Percentiles rank a stretch among this genome's conserved stretches.
phyloP scores from a whole-genome alignment of 768 basidiomycete genomes.

The Phallus indusiatus region DNA sequence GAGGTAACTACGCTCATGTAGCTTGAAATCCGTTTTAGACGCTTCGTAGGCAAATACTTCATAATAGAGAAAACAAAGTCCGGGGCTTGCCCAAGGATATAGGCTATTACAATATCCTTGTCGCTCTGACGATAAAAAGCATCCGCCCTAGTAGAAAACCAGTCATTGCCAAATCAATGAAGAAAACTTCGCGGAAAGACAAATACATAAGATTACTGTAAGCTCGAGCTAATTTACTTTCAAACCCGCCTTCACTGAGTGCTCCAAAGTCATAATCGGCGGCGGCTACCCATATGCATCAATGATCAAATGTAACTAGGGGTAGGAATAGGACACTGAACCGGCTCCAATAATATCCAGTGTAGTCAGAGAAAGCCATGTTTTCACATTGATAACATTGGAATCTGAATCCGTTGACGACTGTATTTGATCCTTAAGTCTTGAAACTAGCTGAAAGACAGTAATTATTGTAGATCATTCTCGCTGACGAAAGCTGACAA shows the following conservation, averaged over 20 bases:
- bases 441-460: conserved; percentile 15
- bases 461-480: too few species aligned
- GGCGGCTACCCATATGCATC: not conserved
- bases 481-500: not conserved
- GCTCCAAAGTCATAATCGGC: conserved; percentile 1
- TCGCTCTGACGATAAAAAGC: not conserved
- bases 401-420: conserved; percentile 1
- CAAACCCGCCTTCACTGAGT: not conserved
- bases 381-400: conserved; percentile 15
- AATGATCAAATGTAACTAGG: not conserved
- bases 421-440: conserved; percentile 18
- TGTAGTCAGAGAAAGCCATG: conserved; percentile 17
- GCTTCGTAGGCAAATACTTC: not conserved
- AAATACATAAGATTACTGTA: conserved; percentile 3
- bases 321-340: not conserved
- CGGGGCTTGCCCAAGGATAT: not conserved
- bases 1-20: not conserved
- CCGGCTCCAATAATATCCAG: conserved; percentile 22
- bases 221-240: not conserved
- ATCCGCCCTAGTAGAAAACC: not conserved
- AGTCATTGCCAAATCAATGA: not conserved
- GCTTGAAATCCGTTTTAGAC: not conserved
- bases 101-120: not conserved
- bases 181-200: not conserved
- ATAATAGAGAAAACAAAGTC: not conserved